Conservation (phyloP, 768 basidiomycete genomes). For the Tulasnella sp. region DNA sequence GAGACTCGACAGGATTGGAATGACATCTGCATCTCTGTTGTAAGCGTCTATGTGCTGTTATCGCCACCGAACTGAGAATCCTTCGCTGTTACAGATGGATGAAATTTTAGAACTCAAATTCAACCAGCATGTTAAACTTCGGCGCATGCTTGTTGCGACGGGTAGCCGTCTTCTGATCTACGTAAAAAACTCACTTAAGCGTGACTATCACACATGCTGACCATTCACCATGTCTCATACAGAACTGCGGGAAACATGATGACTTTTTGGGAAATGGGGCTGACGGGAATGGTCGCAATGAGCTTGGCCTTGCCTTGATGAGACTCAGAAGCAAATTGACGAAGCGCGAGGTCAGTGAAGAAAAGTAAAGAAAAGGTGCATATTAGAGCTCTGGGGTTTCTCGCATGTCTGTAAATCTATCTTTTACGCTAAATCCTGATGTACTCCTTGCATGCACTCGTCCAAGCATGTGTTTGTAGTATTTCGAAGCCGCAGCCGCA, state of each 20-base stretch:
- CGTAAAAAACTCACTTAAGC: not conserved
- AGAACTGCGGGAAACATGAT: constrained; percentile 7
- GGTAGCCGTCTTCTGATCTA: constrained; percentile 15
- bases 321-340: not conserved
- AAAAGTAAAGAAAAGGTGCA: not conserved
- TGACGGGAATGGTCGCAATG: constrained; percentile 15
- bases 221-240: not conserved
- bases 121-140: constrained; percentile 13
- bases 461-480: too few species aligned
- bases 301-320: constrained; percentile 18
- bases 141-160: constrained; percentile 13
- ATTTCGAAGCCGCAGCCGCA: too few species aligned
- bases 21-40: constrained; percentile 10
- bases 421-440: too few species aligned
- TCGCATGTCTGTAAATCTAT: too few species aligned
- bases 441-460: too few species aligned
- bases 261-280: constrained; percentile 17
- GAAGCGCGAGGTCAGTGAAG: too few species aligned
- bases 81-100: constrained; percentile 15
- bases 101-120: constrained; percentile 15
- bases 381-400: too few species aligned
- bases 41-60: not conserved
- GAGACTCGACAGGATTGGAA: constrained; percentile 14
- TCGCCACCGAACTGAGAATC: not conserved
- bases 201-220: not conserved